Percentiles rank a stretch among this genome's conserved stretches.
Conservation (phyloP, 306 rosid species). For the Cucumis sativus region Cucumber_9930_V3 NC_026660.2:26297001-26297500, state of each 20-base stretch:
- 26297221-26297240: background rate
- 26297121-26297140: conserved; percentile 8
- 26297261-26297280: background rate
- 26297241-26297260: background rate
- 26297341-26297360: background rate
- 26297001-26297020: background rate
- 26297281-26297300: background rate
- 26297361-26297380: background rate
- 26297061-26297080: conserved; percentile 8
- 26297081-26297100: background rate
- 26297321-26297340: background rate
- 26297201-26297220: background rate
- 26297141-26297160: background rate
- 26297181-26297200: background rate
- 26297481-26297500: no score
- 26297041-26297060: background rate
- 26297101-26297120: conserved; percentile 7
- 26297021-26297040: background rate
- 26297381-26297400: background rate
- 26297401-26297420: background rate
- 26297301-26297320: background rate
- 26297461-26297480: background rate
- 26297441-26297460: background rate
- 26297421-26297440: background rate
- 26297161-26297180: background rate